phyloP scores from a whole-genome alignment of 352 stramenopile species.

The Sclerospora graminicola region DNA sequence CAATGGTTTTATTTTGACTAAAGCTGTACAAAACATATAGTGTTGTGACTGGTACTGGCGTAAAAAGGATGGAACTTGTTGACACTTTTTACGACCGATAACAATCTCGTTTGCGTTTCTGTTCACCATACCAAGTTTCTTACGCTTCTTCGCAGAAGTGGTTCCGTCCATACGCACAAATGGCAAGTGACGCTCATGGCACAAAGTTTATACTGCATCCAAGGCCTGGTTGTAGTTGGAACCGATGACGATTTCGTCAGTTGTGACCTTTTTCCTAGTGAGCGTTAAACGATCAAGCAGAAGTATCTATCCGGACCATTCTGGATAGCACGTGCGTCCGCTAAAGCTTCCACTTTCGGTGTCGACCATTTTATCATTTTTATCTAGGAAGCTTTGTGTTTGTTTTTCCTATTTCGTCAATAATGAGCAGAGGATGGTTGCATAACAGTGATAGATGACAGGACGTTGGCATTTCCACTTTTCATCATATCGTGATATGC shows the following conservation, averaged over 20 bases:
- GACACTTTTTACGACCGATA: no score
- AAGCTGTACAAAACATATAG: conserved; percentile 96
- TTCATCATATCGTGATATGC: conserved; percentile 94
- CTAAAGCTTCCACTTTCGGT: conserved; percentile 24
- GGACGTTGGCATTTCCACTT: conserved; percentile 85
- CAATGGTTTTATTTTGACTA: conserved; percentile 97
- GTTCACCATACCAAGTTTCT: conserved; percentile 94
- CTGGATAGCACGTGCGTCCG: conserved; percentile 67
- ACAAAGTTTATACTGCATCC: conserved; percentile 75
- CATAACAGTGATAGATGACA: conserved; percentile 89
- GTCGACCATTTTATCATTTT: conserved; percentile 1
- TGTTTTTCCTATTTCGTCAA: conserved; percentile 73
- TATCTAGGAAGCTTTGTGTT: conserved; percentile 73
- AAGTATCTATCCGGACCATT: conserved; percentile 89
- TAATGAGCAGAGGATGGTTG: conserved; percentile 95
- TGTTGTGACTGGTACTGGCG: no score
- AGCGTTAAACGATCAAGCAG: conserved; percentile 93
- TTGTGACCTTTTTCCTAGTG: conserved; percentile 91
- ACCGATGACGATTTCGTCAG: conserved; percentile 98
- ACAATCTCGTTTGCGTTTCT: no score
- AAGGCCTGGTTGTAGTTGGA: conserved; percentile 95
- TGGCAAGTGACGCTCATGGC: conserved; percentile 60
- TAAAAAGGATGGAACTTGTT: no score
- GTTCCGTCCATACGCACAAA: conserved; percentile 89
- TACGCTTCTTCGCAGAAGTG: conserved; percentile 94